Conservation (phyloP, 345 rosid species). For the Dipteronia dyeriana region DNA sequence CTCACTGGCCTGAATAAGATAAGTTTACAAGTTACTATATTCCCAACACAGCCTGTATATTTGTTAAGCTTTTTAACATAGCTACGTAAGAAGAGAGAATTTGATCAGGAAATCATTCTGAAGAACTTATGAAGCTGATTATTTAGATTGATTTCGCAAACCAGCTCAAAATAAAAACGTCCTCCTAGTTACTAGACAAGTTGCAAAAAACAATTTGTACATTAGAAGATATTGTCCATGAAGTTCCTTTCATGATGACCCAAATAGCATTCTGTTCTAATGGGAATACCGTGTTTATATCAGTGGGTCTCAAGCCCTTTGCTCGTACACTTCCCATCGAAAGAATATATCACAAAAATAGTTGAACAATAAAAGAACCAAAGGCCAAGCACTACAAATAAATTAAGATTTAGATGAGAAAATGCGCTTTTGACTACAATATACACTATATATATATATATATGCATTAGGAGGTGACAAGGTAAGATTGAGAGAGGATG, state of each 20-base stretch:
- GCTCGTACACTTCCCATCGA: not conserved
- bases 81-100: conserved; percentile 3
- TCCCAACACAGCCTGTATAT: not conserved
- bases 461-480: not conserved
- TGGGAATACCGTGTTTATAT: not conserved
- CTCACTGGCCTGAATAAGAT: conserved; percentile 69
- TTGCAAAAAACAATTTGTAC: not conserved
- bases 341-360: not conserved
- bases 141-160: not conserved
- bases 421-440: not conserved
- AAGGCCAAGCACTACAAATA: not conserved
- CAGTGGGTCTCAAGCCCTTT: not conserved
- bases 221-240: not conserved
- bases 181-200: not conserved
- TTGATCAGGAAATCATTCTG: not conserved
- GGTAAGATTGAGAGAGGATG: not conserved
- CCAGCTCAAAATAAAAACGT: not conserved
- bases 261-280: not conserved
- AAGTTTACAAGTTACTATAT: not conserved
- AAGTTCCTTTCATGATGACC: not conserved
- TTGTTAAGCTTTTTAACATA: not conserved
- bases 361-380: not conserved
- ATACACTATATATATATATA: not conserved
- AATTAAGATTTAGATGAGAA: not conserved
- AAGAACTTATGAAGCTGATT: not conserved